These are phyloP conservation scores for Hymenoscyphus linearis DNA, from an alignment of 2,329 filamentous ascomycete genomes.

Conservation along the genomic window DNA sequence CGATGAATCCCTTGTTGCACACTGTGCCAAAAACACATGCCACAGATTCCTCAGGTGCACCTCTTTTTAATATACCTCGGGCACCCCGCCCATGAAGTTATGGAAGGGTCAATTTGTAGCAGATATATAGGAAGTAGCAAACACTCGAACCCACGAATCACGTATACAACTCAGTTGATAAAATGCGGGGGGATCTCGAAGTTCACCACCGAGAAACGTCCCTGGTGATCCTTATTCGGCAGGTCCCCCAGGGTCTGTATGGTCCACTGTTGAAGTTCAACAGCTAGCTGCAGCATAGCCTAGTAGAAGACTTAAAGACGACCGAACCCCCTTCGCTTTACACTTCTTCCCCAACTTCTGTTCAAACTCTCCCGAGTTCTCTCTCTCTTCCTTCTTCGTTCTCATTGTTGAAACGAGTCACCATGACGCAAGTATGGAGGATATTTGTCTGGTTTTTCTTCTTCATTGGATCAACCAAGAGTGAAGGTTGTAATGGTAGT, in stretches of 20 bases:
- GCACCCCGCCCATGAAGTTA: not conserved
- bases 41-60: not conserved
- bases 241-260: not conserved
- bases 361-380: not conserved
- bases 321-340: not conserved
- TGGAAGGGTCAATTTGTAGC: not conserved
- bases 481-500: slow-evolving; percentile 66
- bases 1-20: not conserved
- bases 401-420: not conserved
- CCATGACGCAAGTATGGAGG: not conserved
- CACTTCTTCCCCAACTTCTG: not conserved
- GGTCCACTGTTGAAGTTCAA: not conserved
- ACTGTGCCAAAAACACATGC: not conserved
- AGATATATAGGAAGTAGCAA: not conserved
- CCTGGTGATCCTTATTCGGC: not conserved
- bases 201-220: not conserved
- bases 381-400: not conserved
- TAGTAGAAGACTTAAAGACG: not conserved
- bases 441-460: slow-evolving; percentile 1
- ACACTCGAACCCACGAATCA: not conserved
- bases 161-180: not conserved
- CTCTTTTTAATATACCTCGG: not conserved
- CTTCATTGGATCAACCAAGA: not conserved
- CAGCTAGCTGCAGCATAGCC: not conserved
- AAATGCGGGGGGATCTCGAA: not conserved